Base-by-base conservation (phyloP, 345 rosid genomes). In the Garcia nutans region DNA sequence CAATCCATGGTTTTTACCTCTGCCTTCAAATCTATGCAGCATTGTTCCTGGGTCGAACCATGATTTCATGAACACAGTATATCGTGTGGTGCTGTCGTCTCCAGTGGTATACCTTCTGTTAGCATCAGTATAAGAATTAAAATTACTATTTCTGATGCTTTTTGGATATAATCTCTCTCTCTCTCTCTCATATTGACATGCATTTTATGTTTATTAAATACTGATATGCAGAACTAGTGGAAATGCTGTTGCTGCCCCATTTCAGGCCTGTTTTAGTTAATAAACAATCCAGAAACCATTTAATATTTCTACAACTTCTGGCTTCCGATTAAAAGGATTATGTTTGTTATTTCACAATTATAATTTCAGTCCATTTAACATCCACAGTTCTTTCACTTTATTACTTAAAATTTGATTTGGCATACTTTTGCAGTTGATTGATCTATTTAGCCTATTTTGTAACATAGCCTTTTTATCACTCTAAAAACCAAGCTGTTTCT, bases 41-140 rank as follows among this genome's bases (percentile, higher is more conserved):
- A 79, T 92, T 5, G 80, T 74, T 33, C 97, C 97, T 15, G 97
- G 97, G 52, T 91, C 97, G 65, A 94, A 94, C 87, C 97, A 90
- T 65, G 86, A 89, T 76, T 94, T 92, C 78, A 82, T 54, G 82
- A 88, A 75, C 74, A 81, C 90, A 47, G 78, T 83, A 42, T 94
- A 91, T 81, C 90, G 93, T 70, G 88, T 85, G 31, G 95, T 94
- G 82, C 80, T 94, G 67, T 94, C 98, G 45, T 94, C 98, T 81
- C 95, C 97, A 42, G 93, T 92, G 97, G 98, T 94, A 92, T 68
- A 63, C 73, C 71, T 79, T 74, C 78, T 81, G 10, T 11, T 47
- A 65, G 59, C 79, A 67, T 55, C 20, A 68, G 67, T 66, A 26
- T 28, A 59, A 70, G 75, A 49, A 49, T 28, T 67, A 24, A 57